Base-by-base conservation (phyloP, 2,329 filamentous ascomycete species). In the Exophiala viscosa region DNA sequence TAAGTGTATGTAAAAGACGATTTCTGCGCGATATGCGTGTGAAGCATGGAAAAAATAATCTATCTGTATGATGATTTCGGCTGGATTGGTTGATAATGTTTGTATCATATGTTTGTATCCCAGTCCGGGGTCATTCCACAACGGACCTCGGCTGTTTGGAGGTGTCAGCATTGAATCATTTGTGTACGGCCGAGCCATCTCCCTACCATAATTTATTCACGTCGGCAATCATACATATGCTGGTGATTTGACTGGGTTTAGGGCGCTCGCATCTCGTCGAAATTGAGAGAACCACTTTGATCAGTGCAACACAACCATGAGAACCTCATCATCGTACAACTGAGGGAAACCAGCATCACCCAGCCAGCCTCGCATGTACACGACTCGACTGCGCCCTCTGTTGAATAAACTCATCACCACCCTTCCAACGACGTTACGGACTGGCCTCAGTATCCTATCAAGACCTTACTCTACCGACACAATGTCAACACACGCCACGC, bases 401-500 rank as follows among this genome's bases (percentile, higher is more conserved):
- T 39, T 39, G 36, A 39, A 39, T n/a, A 18, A 3, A 15, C 7
- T 28, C 23, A 28, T 5, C 23, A 28, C 3, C 23, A 28, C 23
- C 23, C 8, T 28, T 28, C 23, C 23, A 28, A 28, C 23, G 1
- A 9, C n/a, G 5, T 11, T 18, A 39, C 18, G 28, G 17, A 5
- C 34, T 47, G 7, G n/a, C 28, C 32, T 18, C 17, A 8, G 2
- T 35, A 2, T 33, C 45, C 28, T 23, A 23, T 20, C 45, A 14
- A 5, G n/a, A 13, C 17, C 45, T 15, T 18, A 10, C 34, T 39
- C 20, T 17, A 6, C 34, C 5, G 7, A 23, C 47, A 50, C 17
- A 4, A 60, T 60, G 58, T 58, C 58, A 5, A 58, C 43, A 45
- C 55, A 59, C 23, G 18, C 58, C 2, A 90, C 87, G 0, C 78